Conservation (phyloP, 768 basidiomycete genomes). For the Rhodotorula paludigena region DNA sequence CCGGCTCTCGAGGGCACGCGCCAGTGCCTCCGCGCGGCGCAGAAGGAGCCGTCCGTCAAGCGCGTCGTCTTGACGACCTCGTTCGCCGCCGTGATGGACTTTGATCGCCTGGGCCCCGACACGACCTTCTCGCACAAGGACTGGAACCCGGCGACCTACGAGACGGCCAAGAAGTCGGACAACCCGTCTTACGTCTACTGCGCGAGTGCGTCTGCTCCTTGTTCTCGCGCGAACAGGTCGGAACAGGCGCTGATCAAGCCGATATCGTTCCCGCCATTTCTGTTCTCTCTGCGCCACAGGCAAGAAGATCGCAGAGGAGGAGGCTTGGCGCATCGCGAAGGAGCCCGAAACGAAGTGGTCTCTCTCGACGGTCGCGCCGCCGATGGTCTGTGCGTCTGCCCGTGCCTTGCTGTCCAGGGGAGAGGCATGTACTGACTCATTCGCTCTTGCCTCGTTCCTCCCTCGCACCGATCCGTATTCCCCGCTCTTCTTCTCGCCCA, state of each 20-base stretch:
- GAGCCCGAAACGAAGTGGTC: constrained; percentile 49
- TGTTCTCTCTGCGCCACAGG: constrained; percentile 49
- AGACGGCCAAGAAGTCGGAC: constrained; percentile 44
- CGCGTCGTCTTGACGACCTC: constrained; percentile 68
- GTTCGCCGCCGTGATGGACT: constrained; percentile 46
- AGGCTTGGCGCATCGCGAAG: constrained; percentile 55
- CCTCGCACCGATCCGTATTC: neutral
- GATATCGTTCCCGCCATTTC: too few relatives aligned
- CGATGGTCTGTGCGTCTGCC: constrained; percentile 2
- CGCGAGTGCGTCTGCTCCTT: neutral
- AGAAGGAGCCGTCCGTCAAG: constrained; percentile 52
- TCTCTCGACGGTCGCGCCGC: constrained; percentile 10
- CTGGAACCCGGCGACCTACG: constrained; percentile 59
- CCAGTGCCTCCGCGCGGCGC: constrained; percentile 15
- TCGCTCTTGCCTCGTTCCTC: neutral
- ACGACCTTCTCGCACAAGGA: constrained; percentile 45
- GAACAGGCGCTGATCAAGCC: neutral
- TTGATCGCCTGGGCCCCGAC: constrained; percentile 29
- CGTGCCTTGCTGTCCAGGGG: neutral
- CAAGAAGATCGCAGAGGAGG: constrained; percentile 63
- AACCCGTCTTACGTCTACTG: constrained; percentile 14
- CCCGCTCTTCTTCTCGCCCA: neutral
- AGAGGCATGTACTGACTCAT: too few relatives aligned
- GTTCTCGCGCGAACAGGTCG: neutral
- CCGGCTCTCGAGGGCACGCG: constrained; percentile 22